Conservation (phyloP, 106 monocot species). For the Iris macrosiphon region DNA sequence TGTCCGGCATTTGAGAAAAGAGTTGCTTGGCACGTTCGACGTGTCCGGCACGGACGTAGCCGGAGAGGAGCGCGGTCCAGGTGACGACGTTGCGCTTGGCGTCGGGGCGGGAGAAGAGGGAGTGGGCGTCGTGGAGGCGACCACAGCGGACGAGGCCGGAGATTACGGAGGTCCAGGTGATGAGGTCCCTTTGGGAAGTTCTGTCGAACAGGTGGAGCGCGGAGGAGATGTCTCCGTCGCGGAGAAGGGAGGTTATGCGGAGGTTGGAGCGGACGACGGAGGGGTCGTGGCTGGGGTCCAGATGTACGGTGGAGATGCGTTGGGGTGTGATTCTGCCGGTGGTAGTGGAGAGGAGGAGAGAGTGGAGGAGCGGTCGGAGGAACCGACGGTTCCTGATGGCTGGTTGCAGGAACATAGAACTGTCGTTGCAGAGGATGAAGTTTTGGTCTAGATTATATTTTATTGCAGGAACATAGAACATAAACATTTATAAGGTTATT, state of each 20-base stretch:
- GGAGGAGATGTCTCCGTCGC: conserved; percentile 24
- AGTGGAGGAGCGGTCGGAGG: neutral
- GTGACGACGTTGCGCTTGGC: conserved; percentile 53
- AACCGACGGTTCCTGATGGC: neutral
- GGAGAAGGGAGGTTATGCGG: conserved; percentile 34
- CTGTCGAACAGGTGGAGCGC: conserved; percentile 57
- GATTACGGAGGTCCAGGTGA: conserved; percentile 57
- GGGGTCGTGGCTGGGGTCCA: conserved; percentile 7
- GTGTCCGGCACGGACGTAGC: conserved; percentile 18
- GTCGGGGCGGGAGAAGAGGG: conserved; percentile 43
- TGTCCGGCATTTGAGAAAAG: conserved; percentile 46
- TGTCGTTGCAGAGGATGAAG: no score
- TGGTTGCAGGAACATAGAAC: no score
- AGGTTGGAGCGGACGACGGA: conserved; percentile 19
- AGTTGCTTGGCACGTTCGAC: conserved; percentile 39
- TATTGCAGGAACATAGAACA: no score
- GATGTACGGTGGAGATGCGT: neutral
- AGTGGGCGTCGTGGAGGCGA: conserved; percentile 41
- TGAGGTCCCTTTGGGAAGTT: conserved; percentile 38
- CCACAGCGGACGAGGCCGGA: conserved; percentile 43
- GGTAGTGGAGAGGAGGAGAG: neutral
- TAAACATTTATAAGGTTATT: no score
- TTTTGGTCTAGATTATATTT: no score
- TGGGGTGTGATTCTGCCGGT: neutral
- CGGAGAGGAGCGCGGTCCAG: conserved; percentile 67